Evolutionary conservation across 192 early-diverging fungal genomes (phyloP).

Genomic region (Coemansia sp.): DNA sequence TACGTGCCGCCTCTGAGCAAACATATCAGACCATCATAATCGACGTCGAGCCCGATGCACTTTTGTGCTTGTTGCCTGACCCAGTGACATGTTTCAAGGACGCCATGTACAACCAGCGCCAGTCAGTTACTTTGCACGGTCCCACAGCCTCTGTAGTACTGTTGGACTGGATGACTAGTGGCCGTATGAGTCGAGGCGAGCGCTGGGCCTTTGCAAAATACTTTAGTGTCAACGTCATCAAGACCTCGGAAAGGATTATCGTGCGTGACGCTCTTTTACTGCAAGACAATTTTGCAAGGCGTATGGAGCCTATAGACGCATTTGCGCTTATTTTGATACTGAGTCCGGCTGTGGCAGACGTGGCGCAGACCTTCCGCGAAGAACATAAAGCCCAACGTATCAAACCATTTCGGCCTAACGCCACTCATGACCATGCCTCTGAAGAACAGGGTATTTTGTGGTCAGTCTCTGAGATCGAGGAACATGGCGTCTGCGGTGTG

Average conservation of each 20-base stretch:
- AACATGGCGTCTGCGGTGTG: slow-evolving; percentile 25
- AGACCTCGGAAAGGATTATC: background rate
- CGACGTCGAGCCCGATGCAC: slow-evolving; percentile 40
- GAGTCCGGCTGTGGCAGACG: slow-evolving; percentile 18
- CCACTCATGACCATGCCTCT: background rate
- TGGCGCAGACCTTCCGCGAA: slow-evolving; percentile 22
- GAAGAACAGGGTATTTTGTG: slow-evolving; percentile 25
- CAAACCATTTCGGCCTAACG: slow-evolving; percentile 21
- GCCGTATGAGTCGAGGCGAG: slow-evolving; percentile 73
- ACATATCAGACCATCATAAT: slow-evolving; percentile 58
- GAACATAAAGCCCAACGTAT: slow-evolving; percentile 37
- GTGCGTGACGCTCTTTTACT: slow-evolving; percentile 47
- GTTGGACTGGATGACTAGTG: slow-evolving; percentile 86
- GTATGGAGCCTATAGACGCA: slow-evolving; percentile 19
- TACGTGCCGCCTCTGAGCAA: slow-evolving; percentile 9
- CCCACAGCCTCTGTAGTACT: slow-evolving; percentile 64
- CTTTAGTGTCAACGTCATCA: slow-evolving; percentile 55
- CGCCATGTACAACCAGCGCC: slow-evolving; percentile 66
- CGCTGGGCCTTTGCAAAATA: slow-evolving; percentile 70
- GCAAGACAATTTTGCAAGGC: slow-evolving; percentile 3
- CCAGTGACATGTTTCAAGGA: slow-evolving; percentile 76
- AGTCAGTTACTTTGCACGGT: slow-evolving; percentile 57
- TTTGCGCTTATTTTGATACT: slow-evolving; percentile 46
- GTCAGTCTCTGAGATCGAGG: slow-evolving; percentile 50
- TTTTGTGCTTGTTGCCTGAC: slow-evolving; percentile 71